Conservation (phyloP, 192 early-diverging fungal species). For the Phycomyces blakesleeanus region DNA sequence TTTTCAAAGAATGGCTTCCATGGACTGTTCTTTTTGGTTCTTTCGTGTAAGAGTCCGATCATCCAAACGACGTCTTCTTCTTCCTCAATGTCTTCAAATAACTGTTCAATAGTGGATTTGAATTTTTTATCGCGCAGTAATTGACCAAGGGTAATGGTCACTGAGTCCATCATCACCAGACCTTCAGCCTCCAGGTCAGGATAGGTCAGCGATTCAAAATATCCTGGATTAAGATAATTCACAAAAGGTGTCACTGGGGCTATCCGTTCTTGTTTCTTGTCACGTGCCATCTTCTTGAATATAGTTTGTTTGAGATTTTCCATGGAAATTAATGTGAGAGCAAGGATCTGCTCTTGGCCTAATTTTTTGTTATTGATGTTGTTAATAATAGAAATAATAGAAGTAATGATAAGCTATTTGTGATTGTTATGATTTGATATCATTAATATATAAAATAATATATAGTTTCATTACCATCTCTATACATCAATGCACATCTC, state of each 20-base stretch:
- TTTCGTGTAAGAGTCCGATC: constrained; percentile 26
- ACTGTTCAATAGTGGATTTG: constrained; percentile 5
- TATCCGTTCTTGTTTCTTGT: constrained; percentile 1
- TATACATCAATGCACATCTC: constrained; percentile 47
- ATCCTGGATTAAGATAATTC: constrained; percentile 15
- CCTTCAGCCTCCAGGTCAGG: neutral
- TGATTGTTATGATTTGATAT: neutral
- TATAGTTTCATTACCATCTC: constrained; percentile 33
- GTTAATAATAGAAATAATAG: no score
- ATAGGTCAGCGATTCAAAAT: neutral
- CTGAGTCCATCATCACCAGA: neutral
- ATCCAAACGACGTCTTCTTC: constrained; percentile 30
- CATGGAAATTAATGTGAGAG: neutral
- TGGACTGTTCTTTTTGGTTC: constrained; percentile 9
- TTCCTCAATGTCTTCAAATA: constrained; percentile 30
- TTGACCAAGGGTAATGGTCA: constrained; percentile 18
- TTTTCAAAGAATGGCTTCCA: constrained; percentile 31
- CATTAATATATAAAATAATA: neutral
- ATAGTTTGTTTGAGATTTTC: constrained; percentile 9
- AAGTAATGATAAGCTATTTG: neutral
- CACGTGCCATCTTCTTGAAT: constrained; percentile 7
- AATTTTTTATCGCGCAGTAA: constrained; percentile 15
- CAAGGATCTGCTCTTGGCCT: constrained; percentile 35
- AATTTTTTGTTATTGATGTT: neutral
- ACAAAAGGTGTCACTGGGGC: constrained; percentile 20